Percentiles rank a stretch among this genome's conserved stretches.
phyloP scores from a whole-genome alignment of 441 rosid genomes.

The Hura crepitans region DNA sequence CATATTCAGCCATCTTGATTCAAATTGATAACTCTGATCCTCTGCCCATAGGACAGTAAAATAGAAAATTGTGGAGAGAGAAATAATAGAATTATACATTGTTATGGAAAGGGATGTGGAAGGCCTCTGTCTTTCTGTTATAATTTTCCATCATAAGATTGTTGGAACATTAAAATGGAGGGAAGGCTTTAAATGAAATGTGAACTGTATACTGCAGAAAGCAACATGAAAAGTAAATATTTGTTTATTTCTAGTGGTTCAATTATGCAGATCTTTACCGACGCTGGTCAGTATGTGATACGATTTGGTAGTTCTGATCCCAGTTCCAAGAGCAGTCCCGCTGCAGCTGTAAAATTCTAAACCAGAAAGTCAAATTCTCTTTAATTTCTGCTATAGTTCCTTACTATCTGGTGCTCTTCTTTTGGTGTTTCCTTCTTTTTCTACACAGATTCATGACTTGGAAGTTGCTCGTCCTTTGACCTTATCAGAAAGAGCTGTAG shows the following conservation, averaged over 20 bases:
- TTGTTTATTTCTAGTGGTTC: background rate
- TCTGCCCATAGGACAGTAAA: background rate
- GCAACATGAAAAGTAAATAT: conserved; percentile 1
- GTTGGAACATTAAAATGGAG: background rate
- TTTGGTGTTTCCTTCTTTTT: conserved; percentile 12
- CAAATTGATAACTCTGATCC: background rate
- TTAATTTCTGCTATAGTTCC: background rate
- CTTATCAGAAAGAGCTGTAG: conserved; percentile 77
- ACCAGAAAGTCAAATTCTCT: conserved; percentile 1
- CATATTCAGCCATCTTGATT: conserved; percentile 1
- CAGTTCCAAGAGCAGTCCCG: conserved; percentile 49
- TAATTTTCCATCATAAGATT: background rate
- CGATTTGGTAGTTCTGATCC: conserved; percentile 79
- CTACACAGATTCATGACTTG: conserved; percentile 64
- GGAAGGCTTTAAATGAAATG: background rate
- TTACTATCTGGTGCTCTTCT: background rate
- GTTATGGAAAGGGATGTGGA: background rate
- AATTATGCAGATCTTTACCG: conserved; percentile 68
- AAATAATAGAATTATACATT: background rate
- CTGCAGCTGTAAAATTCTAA: conserved; percentile 40
- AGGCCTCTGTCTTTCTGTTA: background rate
- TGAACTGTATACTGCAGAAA: background rate
- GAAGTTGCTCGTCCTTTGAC: conserved; percentile 64
- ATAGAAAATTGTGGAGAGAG: background rate
- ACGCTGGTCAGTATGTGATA: conserved; percentile 95